Evolutionary conservation across 2,329 filamentous ascomycete genomes (phyloP), one percentile per base, ranked within the genome.

Genomic region (Monosporascus sp.): DNA sequence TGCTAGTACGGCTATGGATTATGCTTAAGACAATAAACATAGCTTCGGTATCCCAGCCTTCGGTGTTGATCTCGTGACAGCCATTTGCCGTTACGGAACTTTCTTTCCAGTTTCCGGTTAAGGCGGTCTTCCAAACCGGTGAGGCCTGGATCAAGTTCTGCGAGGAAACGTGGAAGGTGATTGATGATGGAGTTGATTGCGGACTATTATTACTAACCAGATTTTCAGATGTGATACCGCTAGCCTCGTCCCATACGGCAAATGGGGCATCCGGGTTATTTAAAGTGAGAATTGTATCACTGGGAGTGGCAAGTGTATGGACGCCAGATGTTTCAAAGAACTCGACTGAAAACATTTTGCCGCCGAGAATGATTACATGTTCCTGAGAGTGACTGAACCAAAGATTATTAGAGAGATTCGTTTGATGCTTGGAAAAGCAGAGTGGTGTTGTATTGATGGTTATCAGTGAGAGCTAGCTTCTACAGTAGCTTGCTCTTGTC

Each of bases 1-100:
- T 50, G 44, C 55, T 53, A 7, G 59, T 56, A 8, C 60, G 62
- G 3, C 67, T 60, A 17, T 70, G 67, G 0, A 70, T 64, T 16
- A 67, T 58, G 11, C 61, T 49, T 31, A 70, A 44, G 26, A 56
- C 16, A 22, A 49, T 50, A 6, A 52, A 22, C 16, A 54, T 31
- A 17, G 55, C 55, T 19, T 56, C 47, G 26, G n/a, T 37, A 38
- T 49, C 47, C 31, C 47, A 49, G 35, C 37, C 48, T 37, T 41
- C 19, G n/a, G 51, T 14, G n/a, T 26, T 38, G 26, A 40, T 35
- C 26, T 48, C 27, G 11, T 40, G 14, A 19, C 31, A 48, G 16
- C 47, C 47, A 22, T 38, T 37, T 17, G 47, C 7, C n/a, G 22
- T 24, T 24, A 24, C 22, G 22, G 22, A 24, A 24, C 22, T 24